phyloP scores from a whole-genome alignment of 2,329 filamentous ascomycete species.

The Alternaria dauci region DNA sequence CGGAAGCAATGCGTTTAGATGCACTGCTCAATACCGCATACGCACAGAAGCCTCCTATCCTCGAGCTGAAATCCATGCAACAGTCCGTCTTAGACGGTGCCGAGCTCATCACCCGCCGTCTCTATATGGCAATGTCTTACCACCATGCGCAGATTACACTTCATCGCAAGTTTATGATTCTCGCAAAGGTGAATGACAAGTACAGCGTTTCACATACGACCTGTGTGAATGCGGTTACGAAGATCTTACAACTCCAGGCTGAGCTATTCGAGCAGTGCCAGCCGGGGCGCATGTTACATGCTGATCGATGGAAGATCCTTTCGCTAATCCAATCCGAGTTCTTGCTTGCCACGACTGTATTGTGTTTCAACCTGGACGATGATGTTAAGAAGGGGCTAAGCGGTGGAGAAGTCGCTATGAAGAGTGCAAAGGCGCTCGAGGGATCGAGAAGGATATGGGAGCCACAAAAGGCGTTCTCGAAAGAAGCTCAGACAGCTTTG shows the following conservation, averaged over 20 bases:
- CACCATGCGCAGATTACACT: background rate
- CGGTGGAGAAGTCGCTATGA: background rate
- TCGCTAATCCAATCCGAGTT: background rate
- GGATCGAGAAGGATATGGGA: background rate
- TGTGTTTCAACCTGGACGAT: background rate
- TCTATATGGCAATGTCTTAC: slow-evolving; percentile 1
- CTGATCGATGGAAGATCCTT: slow-evolving; percentile 1
- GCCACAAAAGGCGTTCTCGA: background rate
- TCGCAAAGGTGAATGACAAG: background rate
- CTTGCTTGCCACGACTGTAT: background rate
- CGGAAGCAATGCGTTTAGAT: background rate
- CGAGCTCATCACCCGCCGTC: slow-evolving; percentile 1
- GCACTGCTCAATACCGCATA: background rate
- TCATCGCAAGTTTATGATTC: background rate
- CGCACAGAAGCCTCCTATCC: background rate
- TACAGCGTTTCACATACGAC: background rate
- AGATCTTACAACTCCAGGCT: background rate
- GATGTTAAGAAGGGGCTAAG: background rate
- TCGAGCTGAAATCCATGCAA: background rate
- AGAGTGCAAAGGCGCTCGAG: background rate
- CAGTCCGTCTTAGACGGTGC: background rate
- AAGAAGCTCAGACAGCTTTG: background rate
- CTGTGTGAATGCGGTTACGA: background rate
- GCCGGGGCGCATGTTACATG: background rate
- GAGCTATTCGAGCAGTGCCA: background rate